A percentile compares a stretch with the other conserved stretches of the same genome.
Conservation (phyloP, 1,284 basidiomycete genomes). For the Somion occarium region DNA sequence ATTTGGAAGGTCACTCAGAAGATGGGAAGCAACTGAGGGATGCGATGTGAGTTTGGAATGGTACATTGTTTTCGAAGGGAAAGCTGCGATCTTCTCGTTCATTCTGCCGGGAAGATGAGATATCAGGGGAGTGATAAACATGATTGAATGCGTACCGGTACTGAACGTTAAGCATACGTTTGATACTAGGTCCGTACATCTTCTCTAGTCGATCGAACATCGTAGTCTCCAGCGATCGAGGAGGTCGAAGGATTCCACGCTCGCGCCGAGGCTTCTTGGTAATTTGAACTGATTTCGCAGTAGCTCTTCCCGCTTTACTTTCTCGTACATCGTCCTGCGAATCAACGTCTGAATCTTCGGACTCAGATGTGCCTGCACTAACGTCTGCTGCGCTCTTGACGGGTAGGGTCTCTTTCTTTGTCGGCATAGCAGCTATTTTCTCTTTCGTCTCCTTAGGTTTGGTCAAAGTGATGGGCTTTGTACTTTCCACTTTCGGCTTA, state of each 20-base stretch:
- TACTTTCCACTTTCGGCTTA: constrained; percentile 13
- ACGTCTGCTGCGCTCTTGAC: not conserved
- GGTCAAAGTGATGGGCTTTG: not conserved
- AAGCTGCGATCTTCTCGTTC: constrained; percentile 82
- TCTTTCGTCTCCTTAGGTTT: not conserved
- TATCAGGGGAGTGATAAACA: not conserved
- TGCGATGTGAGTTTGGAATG: constrained; percentile 69
- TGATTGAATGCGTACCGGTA: constrained; percentile 58
- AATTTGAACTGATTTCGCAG: not conserved
- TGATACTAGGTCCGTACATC: constrained; percentile 82
- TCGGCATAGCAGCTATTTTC: not conserved
- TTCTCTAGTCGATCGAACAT: constrained; percentile 88
- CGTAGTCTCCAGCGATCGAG: constrained; percentile 80
- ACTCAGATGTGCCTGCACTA: not conserved
- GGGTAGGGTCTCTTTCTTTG: not conserved
- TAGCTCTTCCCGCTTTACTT: not conserved
- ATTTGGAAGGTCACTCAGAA: constrained; percentile 69
- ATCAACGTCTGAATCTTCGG: not conserved
- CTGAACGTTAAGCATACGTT: constrained; percentile 83
- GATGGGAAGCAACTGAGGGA: constrained; percentile 63
- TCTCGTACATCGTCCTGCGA: not conserved
- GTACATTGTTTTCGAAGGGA: constrained; percentile 86
- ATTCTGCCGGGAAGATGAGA: constrained; percentile 48
- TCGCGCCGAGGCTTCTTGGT: not conserved
- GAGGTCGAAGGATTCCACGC: constrained; percentile 43